Evolutionary conservation across 345 rosid species (phyloP).

Genomic region (Odontarrhena argentea): DNA sequence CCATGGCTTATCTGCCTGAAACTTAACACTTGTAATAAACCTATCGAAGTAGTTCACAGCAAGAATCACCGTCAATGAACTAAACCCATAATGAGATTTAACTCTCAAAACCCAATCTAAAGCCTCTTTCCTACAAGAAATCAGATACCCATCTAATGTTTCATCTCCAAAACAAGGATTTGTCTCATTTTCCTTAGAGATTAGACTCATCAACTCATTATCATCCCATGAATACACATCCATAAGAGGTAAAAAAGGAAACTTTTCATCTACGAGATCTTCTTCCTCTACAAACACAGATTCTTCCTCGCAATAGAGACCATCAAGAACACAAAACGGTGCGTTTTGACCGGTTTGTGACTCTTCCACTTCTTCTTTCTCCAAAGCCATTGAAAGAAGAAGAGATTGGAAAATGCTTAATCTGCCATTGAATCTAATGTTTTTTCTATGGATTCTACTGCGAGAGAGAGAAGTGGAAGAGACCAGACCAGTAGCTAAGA

Average conservation of each 20-base stretch:
- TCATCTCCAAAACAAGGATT: slow-evolving; percentile 37
- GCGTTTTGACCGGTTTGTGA: slow-evolving; percentile 37
- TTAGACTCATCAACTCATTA: slow-evolving; percentile 53
- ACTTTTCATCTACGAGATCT: slow-evolving; percentile 53
- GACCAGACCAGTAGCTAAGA: slow-evolving; percentile 33
- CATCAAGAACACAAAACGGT: slow-evolving; percentile 51
- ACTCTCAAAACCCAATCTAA: slow-evolving; percentile 72
- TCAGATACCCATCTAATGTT: slow-evolving; percentile 46
- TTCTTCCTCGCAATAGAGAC: slow-evolving; percentile 72
- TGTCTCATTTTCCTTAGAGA: slow-evolving; percentile 65
- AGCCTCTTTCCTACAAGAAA: slow-evolving; percentile 60
- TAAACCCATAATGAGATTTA: slow-evolving; percentile 64
- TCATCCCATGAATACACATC: slow-evolving; percentile 63
- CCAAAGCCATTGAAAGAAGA: slow-evolving; percentile 67
- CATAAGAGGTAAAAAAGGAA: slow-evolving; percentile 46
- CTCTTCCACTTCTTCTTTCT: slow-evolving; percentile 43
- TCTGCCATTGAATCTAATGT: slow-evolving; percentile 42
- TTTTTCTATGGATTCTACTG: slow-evolving; percentile 16
- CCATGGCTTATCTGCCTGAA: slow-evolving; percentile 85
- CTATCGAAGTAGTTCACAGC: slow-evolving; percentile 93
- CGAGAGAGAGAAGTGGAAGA: slow-evolving; percentile 38
- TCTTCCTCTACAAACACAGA: slow-evolving; percentile 39
- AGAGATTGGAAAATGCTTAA: slow-evolving; percentile 57
- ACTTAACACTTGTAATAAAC: slow-evolving; percentile 55
- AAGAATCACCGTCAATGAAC: slow-evolving; percentile 64